These are phyloP conservation scores for Diaporthe sp. DNA, from an alignment of 2,329 filamentous ascomycete genomes.

Conservation along the genomic window DNA sequence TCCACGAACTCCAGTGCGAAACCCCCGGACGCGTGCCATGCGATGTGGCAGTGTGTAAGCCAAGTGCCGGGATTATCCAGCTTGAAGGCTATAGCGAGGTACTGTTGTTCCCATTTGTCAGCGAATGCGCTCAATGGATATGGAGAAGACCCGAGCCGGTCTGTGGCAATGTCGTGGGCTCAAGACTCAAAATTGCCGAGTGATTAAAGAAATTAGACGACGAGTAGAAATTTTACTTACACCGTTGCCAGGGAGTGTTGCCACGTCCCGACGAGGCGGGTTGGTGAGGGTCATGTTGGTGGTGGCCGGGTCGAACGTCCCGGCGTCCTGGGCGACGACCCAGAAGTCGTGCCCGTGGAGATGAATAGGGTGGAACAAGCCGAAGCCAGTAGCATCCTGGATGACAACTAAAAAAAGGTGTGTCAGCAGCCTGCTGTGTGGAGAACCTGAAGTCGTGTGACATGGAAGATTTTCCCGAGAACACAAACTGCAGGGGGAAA, in stretches of 20 bases:
- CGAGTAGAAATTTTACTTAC: background rate
- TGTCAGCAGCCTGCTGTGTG: too few relatives aligned
- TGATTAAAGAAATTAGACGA: too few relatives aligned
- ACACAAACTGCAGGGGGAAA: too few relatives aligned
- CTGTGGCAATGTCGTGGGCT: background rate
- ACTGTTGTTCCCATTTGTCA: slow-evolving; percentile 41
- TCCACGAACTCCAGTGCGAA: slow-evolving; percentile 56
- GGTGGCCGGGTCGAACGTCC: slow-evolving; percentile 42
- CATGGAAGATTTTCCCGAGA: too few relatives aligned
- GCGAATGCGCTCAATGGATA: background rate
- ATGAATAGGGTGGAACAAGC: slow-evolving; percentile 60
- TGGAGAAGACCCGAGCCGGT: background rate
- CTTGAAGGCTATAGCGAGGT: slow-evolving; percentile 52
- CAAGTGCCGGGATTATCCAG: slow-evolving; percentile 53
- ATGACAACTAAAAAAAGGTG: slow-evolving; percentile 43
- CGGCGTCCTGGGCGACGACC: slow-evolving; percentile 53
- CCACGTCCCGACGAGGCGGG: slow-evolving; percentile 56
- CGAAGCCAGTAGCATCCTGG: slow-evolving; percentile 44
- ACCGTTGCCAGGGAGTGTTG: slow-evolving; percentile 48
- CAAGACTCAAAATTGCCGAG: too few relatives aligned
- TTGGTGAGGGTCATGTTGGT: slow-evolving; percentile 48
- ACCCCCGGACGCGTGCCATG: slow-evolving; percentile 52
- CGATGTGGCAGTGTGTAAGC: slow-evolving; percentile 50
- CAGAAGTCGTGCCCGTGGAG: slow-evolving; percentile 67
- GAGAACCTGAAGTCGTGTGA: too few relatives aligned